Evolutionary conservation across 345 rosid species (phyloP).

Genomic region (Eucalyptus camaldulensis): DNA sequence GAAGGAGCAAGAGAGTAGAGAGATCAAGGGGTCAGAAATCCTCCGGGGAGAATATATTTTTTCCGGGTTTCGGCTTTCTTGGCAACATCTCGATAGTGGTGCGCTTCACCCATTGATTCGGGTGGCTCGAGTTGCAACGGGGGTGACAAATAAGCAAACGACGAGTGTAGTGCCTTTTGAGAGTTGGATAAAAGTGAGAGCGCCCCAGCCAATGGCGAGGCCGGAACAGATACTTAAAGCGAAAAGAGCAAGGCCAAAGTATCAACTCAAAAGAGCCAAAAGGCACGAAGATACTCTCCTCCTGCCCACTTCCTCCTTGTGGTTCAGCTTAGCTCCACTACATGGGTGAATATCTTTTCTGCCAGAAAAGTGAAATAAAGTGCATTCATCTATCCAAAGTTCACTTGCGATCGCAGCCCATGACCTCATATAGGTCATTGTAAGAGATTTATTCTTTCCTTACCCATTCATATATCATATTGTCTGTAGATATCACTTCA

Average conservation of each 20-base stretch:
- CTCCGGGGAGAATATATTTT: neutral
- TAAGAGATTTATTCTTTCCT: neutral
- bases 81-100: neutral
- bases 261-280: neutral
- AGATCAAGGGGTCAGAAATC: conserved; percentile 4
- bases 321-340: neutral
- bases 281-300: neutral
- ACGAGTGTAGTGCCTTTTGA: neutral
- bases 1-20: neutral
- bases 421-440: neutral
- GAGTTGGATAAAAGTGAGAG: neutral
- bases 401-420: neutral
- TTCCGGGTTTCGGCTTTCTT: neutral
- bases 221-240: conserved; percentile 3
- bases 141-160: neutral
- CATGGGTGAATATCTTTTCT: neutral
- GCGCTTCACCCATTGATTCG: neutral
- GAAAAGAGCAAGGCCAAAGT: neutral
- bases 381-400: neutral
- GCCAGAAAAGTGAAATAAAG: neutral
- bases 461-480: neutral
- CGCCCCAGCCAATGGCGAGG: conserved; percentile 1
- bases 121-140: neutral
- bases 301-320: neutral
- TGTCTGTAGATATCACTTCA: neutral